Base-by-base conservation (phyloP, 2,329 filamentous ascomycete species). In the Sphaceloma murrayae region DNA sequence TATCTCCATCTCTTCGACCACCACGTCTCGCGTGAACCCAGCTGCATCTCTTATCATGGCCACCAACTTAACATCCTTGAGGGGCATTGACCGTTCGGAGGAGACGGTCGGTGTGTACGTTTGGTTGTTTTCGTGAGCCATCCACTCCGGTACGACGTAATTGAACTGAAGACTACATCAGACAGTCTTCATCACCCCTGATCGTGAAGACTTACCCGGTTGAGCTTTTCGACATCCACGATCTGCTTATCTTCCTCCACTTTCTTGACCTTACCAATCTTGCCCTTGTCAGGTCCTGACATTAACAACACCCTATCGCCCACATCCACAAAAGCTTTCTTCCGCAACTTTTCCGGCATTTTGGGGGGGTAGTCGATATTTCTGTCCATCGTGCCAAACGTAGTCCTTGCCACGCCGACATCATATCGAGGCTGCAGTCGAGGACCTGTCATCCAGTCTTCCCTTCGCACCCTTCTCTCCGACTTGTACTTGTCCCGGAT, bases 301-400 rank as follows among this genome's bases (percentile, higher is more conserved):
- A 86, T 66, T 47, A 96, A 67, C 43, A 89, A 84, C 22, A 95
- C 87, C 48, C 91, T 75, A 63, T 96, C 91, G 5, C 80, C 78
- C 52, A 62, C 59, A 52, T 59, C 56, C 19, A 71, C 60, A 11
- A 57, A 58, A 19, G 46, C 50, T 40, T 56, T 56, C 44, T 59
- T 52, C 29, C 48, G 48, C 29, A 50, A 49, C 33, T 48, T 34
- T 34, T 52, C 21, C 1, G 42, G 42, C 14, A 45, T 9, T 9
- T 26, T 16, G 6, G 42, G 29, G 8, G 18, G 18, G 29, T 34
- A 34, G 14, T 34, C 30, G 6, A 34, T 16, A 16, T 45, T 22
- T 13, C 29, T 26, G 19, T 21, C 7, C 14, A 45, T 17, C 4
- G 42, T 45, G 6, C 42, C 42, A 14, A 45, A 33, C 2, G 30